Evolutionary conservation across 805 yeast species (phyloP).

Genomic region (Tetrapisispora pingtungensis): DNA sequence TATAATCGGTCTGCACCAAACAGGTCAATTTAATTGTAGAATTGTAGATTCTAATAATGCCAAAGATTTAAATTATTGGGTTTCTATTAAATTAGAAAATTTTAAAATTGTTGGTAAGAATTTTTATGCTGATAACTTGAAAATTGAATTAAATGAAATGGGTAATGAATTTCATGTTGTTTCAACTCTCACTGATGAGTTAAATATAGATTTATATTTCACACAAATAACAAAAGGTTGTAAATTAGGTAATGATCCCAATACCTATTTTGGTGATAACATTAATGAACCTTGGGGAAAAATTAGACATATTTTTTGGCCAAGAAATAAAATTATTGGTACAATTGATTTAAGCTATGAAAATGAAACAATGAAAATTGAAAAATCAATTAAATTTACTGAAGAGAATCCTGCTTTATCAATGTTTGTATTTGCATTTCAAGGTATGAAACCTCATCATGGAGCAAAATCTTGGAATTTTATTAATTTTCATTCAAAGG

Average conservation of each 20-base stretch:
- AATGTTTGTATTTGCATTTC: slow-evolving; percentile 93
- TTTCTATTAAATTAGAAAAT: slow-evolving; percentile 80
- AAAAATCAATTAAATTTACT: slow-evolving; percentile 15
- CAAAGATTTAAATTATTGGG: slow-evolving; percentile 49
- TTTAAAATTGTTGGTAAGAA: slow-evolving; percentile 63
- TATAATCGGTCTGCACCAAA: slow-evolving; percentile 73
- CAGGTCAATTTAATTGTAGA: slow-evolving; percentile 92
- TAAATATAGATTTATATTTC: slow-evolving; percentile 60
- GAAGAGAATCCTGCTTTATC: slow-evolving; percentile 31
- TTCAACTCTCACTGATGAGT: slow-evolving; percentile 57
- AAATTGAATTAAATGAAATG: slow-evolving; percentile 50
- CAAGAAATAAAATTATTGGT: slow-evolving; percentile 69
- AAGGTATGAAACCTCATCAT: slow-evolving; percentile 99
- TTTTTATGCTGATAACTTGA: slow-evolving; percentile 67
- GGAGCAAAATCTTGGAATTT: slow-evolving; percentile 98
- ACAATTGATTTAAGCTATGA: slow-evolving; percentile 38
- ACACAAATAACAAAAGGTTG: slow-evolving; percentile 64
- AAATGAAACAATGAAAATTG: slow-evolving; percentile 4
- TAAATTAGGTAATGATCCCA: slow-evolving; percentile 83
- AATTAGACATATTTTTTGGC: slow-evolving; percentile 97
- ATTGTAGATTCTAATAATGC: slow-evolving; percentile 36
- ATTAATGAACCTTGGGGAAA: slow-evolving; percentile 86
- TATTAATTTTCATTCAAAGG: slow-evolving; percentile 71
- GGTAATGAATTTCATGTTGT: slow-evolving; percentile 44
- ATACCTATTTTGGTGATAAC: slow-evolving; percentile 80